Conservation (phyloP, 164 flowering plant genomes). For the Chimonanthus praecox region DNA sequence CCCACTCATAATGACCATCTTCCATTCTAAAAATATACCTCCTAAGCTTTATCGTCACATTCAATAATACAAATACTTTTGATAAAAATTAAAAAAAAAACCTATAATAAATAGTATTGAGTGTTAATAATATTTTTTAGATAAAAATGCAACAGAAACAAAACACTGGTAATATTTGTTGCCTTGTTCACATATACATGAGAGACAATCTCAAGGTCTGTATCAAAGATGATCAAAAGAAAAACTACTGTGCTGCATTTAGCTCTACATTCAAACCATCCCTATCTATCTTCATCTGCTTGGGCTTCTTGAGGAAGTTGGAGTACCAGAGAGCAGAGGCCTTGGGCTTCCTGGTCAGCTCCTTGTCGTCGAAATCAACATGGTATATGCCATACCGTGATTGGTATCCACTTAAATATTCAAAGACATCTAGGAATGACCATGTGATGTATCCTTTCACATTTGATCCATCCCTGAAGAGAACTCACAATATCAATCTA, state of each 20-base stretch:
- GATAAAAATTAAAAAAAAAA: too few relatives aligned
- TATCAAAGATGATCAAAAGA: neutral
- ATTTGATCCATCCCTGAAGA: conserved; percentile 41
- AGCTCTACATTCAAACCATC: neutral
- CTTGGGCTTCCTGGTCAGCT: conserved; percentile 28
- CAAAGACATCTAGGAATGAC: conserved; percentile 52
- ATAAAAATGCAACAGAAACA: too few relatives aligned
- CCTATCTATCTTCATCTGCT: neutral
- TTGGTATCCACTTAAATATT: conserved; percentile 32
- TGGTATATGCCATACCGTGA: conserved; percentile 27
- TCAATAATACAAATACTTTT: too few relatives aligned
- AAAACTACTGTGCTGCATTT: neutral
- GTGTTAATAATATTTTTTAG: too few relatives aligned
- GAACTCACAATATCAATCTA: neutral
- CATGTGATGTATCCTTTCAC: conserved; percentile 40
- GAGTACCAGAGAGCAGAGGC: conserved; percentile 37
- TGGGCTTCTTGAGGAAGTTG: conserved; percentile 27
- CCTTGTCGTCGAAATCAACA: conserved; percentile 29
- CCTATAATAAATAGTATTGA: too few relatives aligned
- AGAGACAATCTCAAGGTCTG: too few relatives aligned
- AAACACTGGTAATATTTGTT: too few relatives aligned
- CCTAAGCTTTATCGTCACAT: too few relatives aligned
- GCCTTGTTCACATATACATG: too few relatives aligned
- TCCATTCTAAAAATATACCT: too few relatives aligned
- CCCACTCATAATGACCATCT: too few relatives aligned